A percentile compares a stretch with the other conserved stretches of the same genome.
These are phyloP conservation scores for Candida glucosophila DNA, from an alignment of 1,139 yeast species.

Conservation along the genomic window DNA sequence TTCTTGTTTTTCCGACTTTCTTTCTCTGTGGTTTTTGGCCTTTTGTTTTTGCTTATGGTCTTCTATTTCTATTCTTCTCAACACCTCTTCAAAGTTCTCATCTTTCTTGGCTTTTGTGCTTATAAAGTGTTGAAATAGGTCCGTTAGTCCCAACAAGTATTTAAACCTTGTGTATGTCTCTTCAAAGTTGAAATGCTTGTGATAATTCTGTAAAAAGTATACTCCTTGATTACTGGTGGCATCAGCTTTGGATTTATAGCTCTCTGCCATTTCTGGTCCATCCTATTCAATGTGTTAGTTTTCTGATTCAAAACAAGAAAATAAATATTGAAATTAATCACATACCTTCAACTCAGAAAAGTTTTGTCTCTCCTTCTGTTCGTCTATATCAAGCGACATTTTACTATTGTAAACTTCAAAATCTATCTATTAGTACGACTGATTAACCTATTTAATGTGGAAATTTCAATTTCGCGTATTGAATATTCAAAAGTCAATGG, in stretches of 20 bases:
- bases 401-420: no score
- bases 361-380: no score
- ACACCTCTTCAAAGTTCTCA: conserved; percentile 43
- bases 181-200: conserved; percentile 39
- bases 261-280: no score
- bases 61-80: conserved; percentile 30
- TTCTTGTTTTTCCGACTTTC: conserved; percentile 64
- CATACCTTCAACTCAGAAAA: conserved; percentile 4
- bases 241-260: no score
- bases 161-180: conserved; percentile 57
- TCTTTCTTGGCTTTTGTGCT: conserved; percentile 59
- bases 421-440: no score
- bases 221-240: no score
- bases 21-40: conserved; percentile 25
- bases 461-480: no score
- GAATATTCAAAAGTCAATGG: no score
- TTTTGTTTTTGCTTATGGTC: conserved; percentile 10
- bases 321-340: conserved; percentile 4
- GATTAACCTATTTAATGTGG: no score
- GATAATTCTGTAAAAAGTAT: conserved; percentile 43
- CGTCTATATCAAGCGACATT: no score
- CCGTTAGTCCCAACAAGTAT: conserved; percentile 58
- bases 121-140: conserved; percentile 61
- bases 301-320: neutral
- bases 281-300: neutral